Evolutionary conservation across 352 stramenopile species (phyloP).

Genomic region (Phytophthora sp.): DNA sequence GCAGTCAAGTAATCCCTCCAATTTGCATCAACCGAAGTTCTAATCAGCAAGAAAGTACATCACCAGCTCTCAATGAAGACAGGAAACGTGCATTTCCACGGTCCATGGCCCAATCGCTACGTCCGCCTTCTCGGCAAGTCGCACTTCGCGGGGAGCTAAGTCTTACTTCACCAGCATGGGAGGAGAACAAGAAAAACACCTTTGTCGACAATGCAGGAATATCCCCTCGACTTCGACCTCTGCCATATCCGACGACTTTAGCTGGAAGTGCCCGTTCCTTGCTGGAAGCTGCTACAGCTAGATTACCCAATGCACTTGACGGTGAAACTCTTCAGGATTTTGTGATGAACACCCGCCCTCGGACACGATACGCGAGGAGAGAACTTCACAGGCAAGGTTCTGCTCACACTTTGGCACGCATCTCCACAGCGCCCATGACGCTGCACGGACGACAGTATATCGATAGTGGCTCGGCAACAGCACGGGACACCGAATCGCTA

Average conservation of each 20-base stretch:
- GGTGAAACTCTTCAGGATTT: slow-evolving; percentile 21
- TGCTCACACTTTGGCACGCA: slow-evolving; percentile 41
- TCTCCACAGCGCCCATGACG: slow-evolving; percentile 31
- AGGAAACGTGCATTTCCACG: background rate
- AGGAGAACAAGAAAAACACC: slow-evolving; percentile 8
- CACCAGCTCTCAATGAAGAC: background rate
- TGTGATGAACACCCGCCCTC: slow-evolving; percentile 49
- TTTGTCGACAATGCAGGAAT: background rate
- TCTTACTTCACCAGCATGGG: slow-evolving; percentile 20
- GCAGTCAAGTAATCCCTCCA: background rate
- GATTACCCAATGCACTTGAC: background rate
- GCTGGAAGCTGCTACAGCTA: slow-evolving; percentile 10
- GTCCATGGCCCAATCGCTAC: background rate
- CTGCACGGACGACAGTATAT: slow-evolving; percentile 5
- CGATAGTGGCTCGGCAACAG: background rate
- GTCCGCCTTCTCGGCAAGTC: slow-evolving; percentile 36
- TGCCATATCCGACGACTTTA: slow-evolving; percentile 16
- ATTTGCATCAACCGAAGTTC: slow-evolving; percentile 13
- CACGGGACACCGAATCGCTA: background rate
- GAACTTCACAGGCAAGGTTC: slow-evolving; percentile 37
- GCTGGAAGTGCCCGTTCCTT: slow-evolving; percentile 3
- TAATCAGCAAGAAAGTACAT: slow-evolving; percentile 29
- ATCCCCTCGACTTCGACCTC: slow-evolving; percentile 20
- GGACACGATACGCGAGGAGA: slow-evolving; percentile 60
- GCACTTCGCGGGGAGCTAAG: slow-evolving; percentile 44